phyloP scores from a whole-genome alignment of 495 filamentous ascomycete species.

The Melanomma pulvis-pyrius region DNA sequence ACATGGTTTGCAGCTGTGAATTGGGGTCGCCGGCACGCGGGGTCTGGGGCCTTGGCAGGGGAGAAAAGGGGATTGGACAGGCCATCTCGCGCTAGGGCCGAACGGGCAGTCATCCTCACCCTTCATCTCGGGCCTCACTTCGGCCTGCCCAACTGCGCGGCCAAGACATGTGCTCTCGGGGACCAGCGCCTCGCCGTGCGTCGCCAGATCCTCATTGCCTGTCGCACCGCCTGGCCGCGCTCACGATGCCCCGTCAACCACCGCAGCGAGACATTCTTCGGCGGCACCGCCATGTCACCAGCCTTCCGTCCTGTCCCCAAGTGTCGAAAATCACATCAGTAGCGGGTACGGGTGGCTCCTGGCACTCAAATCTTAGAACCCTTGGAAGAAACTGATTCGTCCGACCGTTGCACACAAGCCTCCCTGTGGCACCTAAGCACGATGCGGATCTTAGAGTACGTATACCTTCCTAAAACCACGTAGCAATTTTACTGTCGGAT shows the following conservation, averaged over 20 bases:
- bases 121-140: conserved; percentile 22
- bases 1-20: background rate
- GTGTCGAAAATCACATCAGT: background rate
- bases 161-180: conserved; percentile 12
- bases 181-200: conserved; percentile 8
- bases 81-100: background rate
- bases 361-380: no score
- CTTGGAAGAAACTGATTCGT: background rate
- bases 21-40: conserved; percentile 10
- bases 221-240: background rate
- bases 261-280: background rate
- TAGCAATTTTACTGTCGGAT: background rate
- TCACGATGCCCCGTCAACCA: background rate
- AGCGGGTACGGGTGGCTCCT: background rate
- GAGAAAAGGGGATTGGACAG: background rate
- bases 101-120: conserved; percentile 9
- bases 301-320: background rate
- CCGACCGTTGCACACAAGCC: background rate
- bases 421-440: background rate
- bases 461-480: background rate
- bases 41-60: conserved; percentile 16
- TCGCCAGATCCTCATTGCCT: background rate
- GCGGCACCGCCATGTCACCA: background rate
- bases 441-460: background rate
- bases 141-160: conserved; percentile 12